Conservation (phyloP, 1,284 basidiomycete species). For the Xerocomus amazonicus region DNA sequence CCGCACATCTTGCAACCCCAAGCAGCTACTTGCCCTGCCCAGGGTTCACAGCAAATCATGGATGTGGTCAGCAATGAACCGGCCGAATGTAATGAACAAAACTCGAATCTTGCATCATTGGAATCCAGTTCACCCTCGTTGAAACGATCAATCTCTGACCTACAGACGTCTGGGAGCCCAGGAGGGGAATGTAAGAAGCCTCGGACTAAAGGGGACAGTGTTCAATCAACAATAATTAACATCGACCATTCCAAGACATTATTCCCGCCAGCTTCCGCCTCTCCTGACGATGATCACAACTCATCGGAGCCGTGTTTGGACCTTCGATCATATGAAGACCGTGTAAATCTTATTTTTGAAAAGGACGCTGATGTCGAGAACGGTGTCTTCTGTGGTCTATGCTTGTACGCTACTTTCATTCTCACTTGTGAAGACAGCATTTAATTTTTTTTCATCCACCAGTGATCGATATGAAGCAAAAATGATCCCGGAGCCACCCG, state of each 20-base stretch:
- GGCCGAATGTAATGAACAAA: not conserved
- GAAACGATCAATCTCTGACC: conserved; percentile 22
- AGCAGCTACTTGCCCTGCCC: not conserved
- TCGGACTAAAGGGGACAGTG: conserved; percentile 14
- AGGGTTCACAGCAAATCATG: not conserved
- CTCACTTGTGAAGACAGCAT: not conserved
- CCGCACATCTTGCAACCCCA: not conserved
- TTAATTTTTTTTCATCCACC: conserved; percentile 2
- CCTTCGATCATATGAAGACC: conserved; percentile 36
- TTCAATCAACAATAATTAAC: not conserved
- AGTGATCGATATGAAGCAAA: conserved; percentile 34
- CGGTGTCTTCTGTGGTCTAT: conserved; percentile 45
- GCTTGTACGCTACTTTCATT: conserved; percentile 41
- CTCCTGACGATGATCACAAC: conserved; percentile 4
- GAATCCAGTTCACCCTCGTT: conserved; percentile 4
- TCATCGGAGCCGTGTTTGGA: conserved; percentile 1
- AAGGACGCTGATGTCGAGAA: conserved; percentile 38
- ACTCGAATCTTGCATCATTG: not conserved
- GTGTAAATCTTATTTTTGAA: conserved; percentile 45
- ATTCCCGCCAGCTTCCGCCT: not conserved
- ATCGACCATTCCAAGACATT: conserved; percentile 1
- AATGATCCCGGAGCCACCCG: conserved; percentile 29
- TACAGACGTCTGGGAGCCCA: conserved; percentile 3
- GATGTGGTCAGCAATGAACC: conserved; percentile 3
- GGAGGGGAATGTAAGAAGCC: conserved; percentile 19